Conservation (phyloP, 176 grass and related monocot genomes). For the Saccharum officinarum region DNA sequence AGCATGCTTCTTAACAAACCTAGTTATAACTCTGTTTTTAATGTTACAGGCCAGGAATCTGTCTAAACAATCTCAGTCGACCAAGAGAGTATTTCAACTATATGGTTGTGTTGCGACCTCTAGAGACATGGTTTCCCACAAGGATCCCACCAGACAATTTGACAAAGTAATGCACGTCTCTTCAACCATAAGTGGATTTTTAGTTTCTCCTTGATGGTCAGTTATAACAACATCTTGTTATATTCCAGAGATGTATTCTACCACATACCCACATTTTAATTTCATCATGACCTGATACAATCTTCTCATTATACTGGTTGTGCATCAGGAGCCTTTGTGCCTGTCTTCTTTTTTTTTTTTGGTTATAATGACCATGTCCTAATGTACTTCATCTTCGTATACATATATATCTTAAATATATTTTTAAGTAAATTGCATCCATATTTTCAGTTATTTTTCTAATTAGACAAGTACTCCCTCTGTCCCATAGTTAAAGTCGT, state of each 20-base stretch:
- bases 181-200: constrained; percentile 4
- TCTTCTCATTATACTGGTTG: constrained; percentile 20
- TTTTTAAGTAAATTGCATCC: background rate
- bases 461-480: background rate
- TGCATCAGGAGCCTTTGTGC: constrained; percentile 1
- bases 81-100: constrained; percentile 72
- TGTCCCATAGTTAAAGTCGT: too few relatives aligned
- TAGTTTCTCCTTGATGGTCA: background rate
- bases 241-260: background rate
- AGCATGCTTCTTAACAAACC: background rate
- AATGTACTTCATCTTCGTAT: background rate
- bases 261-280: background rate
- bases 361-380: background rate
- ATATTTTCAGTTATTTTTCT: background rate
- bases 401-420: background rate
- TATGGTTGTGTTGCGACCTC: constrained; percentile 86
- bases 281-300: background rate
- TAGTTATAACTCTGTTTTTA: constrained; percentile 15
- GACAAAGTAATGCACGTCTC: constrained; percentile 66
- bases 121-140: constrained; percentile 88
- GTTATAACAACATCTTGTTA: background rate
- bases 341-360: background rate
- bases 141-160: constrained; percentile 64
- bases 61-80: constrained; percentile 58
- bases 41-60: constrained; percentile 52